phyloP scores from a whole-genome alignment of 1,139 yeast genomes.

The Magnusiomyces ingens region DNA sequence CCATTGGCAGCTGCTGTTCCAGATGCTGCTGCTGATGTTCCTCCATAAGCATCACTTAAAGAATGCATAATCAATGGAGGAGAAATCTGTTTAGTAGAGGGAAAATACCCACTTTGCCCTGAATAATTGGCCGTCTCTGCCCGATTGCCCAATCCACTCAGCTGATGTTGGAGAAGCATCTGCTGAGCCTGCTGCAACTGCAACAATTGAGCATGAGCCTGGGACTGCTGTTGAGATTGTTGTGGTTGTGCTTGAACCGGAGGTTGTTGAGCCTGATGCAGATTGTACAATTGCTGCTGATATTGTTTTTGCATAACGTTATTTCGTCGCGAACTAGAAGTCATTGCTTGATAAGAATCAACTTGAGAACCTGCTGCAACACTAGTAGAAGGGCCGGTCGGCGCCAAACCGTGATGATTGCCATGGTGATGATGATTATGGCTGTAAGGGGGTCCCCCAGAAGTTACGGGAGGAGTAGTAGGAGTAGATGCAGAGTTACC shows the following conservation, averaged over 20 bases:
- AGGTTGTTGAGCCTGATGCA: conserved; percentile 11
- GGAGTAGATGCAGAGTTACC: conserved; percentile 5
- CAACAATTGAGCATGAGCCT: conserved; percentile 10
- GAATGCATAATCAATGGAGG: background rate
- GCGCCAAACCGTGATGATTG: conserved; percentile 6
- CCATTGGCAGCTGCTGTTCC: background rate
- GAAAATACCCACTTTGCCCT: background rate
- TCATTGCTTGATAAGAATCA: conserved; percentile 13
- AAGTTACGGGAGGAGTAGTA: background rate
- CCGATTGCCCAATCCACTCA: background rate
- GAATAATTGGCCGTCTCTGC: background rate
- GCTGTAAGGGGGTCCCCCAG: too few relatives aligned
- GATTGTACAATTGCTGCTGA: conserved; percentile 10
- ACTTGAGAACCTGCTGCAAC: background rate
- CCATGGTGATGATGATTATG: background rate
- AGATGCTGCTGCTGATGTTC: background rate
- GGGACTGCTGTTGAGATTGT: conserved; percentile 8
- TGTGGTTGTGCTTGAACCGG: conserved; percentile 10
- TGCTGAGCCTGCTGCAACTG: conserved; percentile 16
- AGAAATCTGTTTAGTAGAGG: background rate
- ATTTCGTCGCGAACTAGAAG: conserved; percentile 11
- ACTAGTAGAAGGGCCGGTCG: background rate
- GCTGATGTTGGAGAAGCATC: conserved; percentile 13
- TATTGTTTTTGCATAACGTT: conserved; percentile 11
- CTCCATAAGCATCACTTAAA: background rate